phyloP scores from a whole-genome alignment of 1,284 basidiomycete species.

The Cutaneotrichosporon mucoides region DNA sequence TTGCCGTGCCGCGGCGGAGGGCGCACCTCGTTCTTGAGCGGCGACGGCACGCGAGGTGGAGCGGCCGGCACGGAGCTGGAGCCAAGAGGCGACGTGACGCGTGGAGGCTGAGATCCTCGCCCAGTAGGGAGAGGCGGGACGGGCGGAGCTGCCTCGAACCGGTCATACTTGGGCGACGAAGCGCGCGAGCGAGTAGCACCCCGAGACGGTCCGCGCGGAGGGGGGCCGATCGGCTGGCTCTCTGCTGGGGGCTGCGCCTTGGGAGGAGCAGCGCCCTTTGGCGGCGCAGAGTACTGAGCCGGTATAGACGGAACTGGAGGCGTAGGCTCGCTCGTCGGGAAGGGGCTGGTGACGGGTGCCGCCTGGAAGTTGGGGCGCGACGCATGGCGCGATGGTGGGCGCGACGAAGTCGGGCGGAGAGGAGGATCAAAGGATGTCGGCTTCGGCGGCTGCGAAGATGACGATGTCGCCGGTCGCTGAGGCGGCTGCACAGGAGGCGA shows the following conservation, averaged over 20 bases:
- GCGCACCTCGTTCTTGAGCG: conserved; percentile 11
- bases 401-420: conserved; percentile 19
- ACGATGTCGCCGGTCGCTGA: conserved; percentile 10
- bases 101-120: neutral
- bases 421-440: conserved; percentile 31
- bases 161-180: conserved; percentile 1
- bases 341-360: conserved; percentile 9
- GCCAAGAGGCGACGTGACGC: neutral
- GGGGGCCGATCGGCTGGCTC: conserved; percentile 1
- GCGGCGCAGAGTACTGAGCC: conserved; percentile 3
- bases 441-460: conserved; percentile 14
- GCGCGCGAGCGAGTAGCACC: conserved; percentile 1
- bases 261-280: neutral
- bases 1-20: neutral
- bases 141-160: conserved; percentile 4
- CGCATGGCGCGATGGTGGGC: conserved; percentile 14
- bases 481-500: conserved; percentile 7
- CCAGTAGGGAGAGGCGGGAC: neutral
- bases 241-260: neutral
- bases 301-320: conserved; percentile 19
- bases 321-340: neutral
- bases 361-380: conserved; percentile 9
- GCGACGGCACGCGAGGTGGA: conserved; percentile 18
- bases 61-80: neutral
- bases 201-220: conserved; percentile 2